Base-by-base conservation (phyloP, 306 rosid genomes). In the Vigna angularis region DNA sequence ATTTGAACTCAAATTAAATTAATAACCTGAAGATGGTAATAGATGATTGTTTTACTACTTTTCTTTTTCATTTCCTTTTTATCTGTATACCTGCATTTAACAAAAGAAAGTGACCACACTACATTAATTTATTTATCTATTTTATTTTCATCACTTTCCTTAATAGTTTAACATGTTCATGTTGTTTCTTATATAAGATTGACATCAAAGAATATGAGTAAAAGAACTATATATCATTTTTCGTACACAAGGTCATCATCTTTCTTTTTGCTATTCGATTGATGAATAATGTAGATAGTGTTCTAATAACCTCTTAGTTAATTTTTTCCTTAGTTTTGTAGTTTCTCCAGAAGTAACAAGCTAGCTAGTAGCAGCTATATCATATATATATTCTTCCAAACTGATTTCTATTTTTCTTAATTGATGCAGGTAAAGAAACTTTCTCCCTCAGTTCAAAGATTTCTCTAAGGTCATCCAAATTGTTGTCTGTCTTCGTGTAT, bases 181-280 rank as follows among this genome's bases (percentile, higher is more conserved):
- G 36, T 42, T 24, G 28, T 74, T 74, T 57, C 14, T 28, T 58
- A 24, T 48, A 75, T 75, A 75, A 20, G 38, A 28, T 17, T 75
- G 51, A 4, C 38, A 30, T 16, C 59, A 68, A 26, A 69, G 75
- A n/a, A 10, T 15, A 47, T 28, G 75, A 56, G 52, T 40, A 65
- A 70, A 34, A 57, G 52, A 44, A 44, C 26, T 16, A 20, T 20
- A 20, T 20, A 32, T 1, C 77, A 79, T 48, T 70, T 36, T 79
- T n/a, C 1, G 9, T 72, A 17, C 20, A 69, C 61, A 58, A 79
- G 77, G 72, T 79, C 4, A 9, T 6, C 15, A 17, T 70, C 15
- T 26, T 40, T 49, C 18, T 32, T 47, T 45, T 24, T 1, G 17
- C 50, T 42, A 2, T 53, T 24, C 9, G 11, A 50, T 76, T 24